Evolutionary conservation across 768 basidiomycete genomes (phyloP).

Genomic region (Pulveroboletus frians): DNA sequence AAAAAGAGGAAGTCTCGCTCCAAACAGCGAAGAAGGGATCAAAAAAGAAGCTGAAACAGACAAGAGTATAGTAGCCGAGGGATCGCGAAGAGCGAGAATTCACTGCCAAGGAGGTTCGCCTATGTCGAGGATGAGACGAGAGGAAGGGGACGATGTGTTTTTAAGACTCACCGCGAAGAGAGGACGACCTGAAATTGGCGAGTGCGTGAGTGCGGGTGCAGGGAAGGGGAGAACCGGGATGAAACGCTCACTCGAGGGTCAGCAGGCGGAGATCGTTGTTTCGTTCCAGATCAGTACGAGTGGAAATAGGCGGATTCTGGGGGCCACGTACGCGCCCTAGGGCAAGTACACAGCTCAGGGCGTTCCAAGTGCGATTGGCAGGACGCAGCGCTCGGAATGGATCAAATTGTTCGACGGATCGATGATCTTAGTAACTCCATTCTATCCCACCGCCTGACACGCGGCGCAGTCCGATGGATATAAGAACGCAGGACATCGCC

Average conservation of each 20-base stretch:
- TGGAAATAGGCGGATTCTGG: constrained; percentile 39
- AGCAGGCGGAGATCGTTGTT: constrained; percentile 77
- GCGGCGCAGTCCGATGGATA: constrained; percentile 8
- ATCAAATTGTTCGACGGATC: constrained; percentile 18
- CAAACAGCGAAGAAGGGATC: constrained; percentile 58
- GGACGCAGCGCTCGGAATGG: neutral
- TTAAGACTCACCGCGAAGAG: constrained; percentile 58
- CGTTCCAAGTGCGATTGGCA: constrained; percentile 24
- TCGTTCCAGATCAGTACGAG: constrained; percentile 72
- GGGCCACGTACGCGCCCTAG: constrained; percentile 31
- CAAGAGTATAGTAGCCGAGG: constrained; percentile 8
- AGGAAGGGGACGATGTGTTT: neutral
- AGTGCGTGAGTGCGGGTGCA: constrained; percentile 13
- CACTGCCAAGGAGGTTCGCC: constrained; percentile 77
- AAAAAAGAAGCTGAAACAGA: constrained; percentile 19
- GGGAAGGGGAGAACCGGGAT: constrained; percentile 17
- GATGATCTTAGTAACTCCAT: constrained; percentile 23
- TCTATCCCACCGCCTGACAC: constrained; percentile 4
- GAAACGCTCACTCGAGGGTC: constrained; percentile 63
- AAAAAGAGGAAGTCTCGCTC: constrained; percentile 65
- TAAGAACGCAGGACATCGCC: constrained; percentile 18
- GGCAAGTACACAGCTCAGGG: constrained; percentile 12
- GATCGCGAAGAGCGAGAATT: constrained; percentile 4
- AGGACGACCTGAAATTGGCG: constrained; percentile 58
- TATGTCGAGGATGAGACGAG: constrained; percentile 30